Conservation (phyloP, 2,329 filamentous ascomycete genomes). For the Aureobasidium sp. region DNA sequence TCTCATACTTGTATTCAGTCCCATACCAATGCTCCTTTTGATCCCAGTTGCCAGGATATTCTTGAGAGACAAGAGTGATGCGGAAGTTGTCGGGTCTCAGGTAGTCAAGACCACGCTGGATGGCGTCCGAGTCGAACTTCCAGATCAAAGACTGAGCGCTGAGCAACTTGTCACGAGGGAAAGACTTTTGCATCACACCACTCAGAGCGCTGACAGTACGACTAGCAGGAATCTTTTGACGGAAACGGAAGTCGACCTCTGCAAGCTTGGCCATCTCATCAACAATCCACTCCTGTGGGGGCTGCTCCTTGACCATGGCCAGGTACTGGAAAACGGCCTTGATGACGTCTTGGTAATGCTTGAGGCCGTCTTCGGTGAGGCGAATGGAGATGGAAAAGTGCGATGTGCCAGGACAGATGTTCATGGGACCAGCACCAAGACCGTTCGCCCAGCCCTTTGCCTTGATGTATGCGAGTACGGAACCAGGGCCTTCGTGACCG, state of each 20-base stretch:
- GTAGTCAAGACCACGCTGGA: slow-evolving; percentile 63
- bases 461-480: slow-evolving; percentile 84
- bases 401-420: slow-evolving; percentile 70
- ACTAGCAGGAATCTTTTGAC: slow-evolving; percentile 83
- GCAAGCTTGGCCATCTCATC: slow-evolving; percentile 84
- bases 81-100: slow-evolving; percentile 85
- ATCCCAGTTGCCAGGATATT: slow-evolving; percentile 76
- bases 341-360: slow-evolving; percentile 71
- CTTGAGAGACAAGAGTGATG: slow-evolving; percentile 72
- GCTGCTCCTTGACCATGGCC: slow-evolving; percentile 68
- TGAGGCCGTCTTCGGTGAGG: slow-evolving; percentile 75
- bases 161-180: slow-evolving; percentile 79
- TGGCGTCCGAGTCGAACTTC: slow-evolving; percentile 70
- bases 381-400: slow-evolving; percentile 73
- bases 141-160: slow-evolving; percentile 70
- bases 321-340: slow-evolving; percentile 89
- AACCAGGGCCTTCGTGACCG: slow-evolving; percentile 86
- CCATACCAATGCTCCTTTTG: slow-evolving; percentile 96
- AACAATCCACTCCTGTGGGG: slow-evolving; percentile 87
- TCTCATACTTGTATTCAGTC: slow-evolving; percentile 81
- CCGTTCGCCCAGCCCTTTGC: slow-evolving; percentile 83
- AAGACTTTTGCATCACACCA: slow-evolving; percentile 81
- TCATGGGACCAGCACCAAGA: slow-evolving; percentile 66
- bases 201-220: slow-evolving; percentile 80
- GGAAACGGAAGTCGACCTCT: slow-evolving; percentile 92